Conservation (phyloP, 2,329 filamentous ascomycete genomes). For the Trichoderma harzianum region DNA sequence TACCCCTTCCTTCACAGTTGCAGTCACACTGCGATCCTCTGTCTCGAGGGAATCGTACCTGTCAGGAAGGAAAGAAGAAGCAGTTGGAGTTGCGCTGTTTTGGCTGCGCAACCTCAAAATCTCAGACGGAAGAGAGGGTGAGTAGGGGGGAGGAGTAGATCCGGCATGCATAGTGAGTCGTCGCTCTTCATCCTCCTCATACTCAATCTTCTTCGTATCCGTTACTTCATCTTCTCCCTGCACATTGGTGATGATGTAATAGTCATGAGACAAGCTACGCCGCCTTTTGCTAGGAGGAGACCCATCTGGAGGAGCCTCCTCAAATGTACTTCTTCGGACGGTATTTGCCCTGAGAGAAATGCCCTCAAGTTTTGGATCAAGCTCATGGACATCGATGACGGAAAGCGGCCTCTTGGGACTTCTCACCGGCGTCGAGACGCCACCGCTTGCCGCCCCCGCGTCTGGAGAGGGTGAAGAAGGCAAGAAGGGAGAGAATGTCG, state of each 20-base stretch:
- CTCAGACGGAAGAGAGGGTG: conserved; percentile 49
- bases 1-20: background rate
- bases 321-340: conserved; percentile 51
- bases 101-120: conserved; percentile 29
- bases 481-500: background rate
- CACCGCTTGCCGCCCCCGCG: background rate
- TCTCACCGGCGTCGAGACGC: background rate
- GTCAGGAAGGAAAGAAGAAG: background rate
- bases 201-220: conserved; percentile 39
- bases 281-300: conserved; percentile 17
- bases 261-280: background rate
- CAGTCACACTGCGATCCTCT: background rate
- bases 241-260: conserved; percentile 20
- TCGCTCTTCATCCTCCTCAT: conserved; percentile 46
- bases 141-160: conserved; percentile 60
- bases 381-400: conserved; percentile 55
- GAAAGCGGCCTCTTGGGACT: background rate
- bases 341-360: conserved; percentile 55
- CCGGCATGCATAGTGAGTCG: conserved; percentile 61
- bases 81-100: conserved; percentile 29
- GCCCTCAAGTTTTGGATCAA: conserved; percentile 58
- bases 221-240: conserved; percentile 39
- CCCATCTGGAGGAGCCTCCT: conserved; percentile 30
- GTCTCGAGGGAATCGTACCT: background rate
- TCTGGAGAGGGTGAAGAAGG: background rate